These are phyloP conservation scores for Hansenula anomala DNA, from an alignment of 1,139 yeast genomes.

Conservation along the genomic window DNA sequence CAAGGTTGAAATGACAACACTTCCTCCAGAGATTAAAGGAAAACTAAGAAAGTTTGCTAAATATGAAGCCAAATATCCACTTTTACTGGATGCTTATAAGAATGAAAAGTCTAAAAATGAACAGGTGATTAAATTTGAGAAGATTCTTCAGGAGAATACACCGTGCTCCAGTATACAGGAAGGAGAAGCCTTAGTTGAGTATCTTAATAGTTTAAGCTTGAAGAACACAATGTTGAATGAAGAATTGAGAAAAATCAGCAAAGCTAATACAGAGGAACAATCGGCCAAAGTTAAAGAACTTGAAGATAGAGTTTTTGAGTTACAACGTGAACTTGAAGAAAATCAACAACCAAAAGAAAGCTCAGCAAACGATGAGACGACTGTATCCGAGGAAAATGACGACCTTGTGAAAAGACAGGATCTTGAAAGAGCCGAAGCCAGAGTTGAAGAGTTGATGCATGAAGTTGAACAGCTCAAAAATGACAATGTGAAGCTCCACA, in stretches of 20 bases:
- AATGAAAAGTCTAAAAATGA: slow-evolving; percentile 67
- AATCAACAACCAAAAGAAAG: not conserved
- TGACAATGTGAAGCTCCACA: not conserved
- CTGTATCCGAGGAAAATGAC: slow-evolving; percentile 3
- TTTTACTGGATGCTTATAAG: slow-evolving; percentile 77
- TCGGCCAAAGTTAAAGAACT: slow-evolving; percentile 12
- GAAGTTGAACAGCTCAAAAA: not conserved
- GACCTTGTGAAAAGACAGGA: not conserved
- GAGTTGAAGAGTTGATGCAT: slow-evolving; percentile 1
- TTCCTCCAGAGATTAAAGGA: slow-evolving; percentile 52
- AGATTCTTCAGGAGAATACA: slow-evolving; percentile 68
- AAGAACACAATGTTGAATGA: slow-evolving; percentile 50
- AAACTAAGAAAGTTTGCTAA: slow-evolving; percentile 75
- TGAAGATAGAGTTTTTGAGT: slow-evolving; percentile 8
- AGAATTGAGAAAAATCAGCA: slow-evolving; percentile 32
- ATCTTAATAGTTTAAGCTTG: slow-evolving; percentile 56
- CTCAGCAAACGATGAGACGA: too few species aligned
- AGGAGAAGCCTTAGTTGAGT: slow-evolving; percentile 58
- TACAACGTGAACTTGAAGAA: slow-evolving; percentile 1
- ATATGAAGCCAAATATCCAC: slow-evolving; percentile 87
- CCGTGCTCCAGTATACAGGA: slow-evolving; percentile 77
- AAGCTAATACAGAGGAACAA: slow-evolving; percentile 14
- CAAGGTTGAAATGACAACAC: slow-evolving; percentile 11
- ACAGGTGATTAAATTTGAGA: slow-evolving; percentile 63
- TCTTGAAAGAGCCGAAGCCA: slow-evolving; percentile 1